Conservation (phyloP, 2,329 filamentous ascomycete genomes). For the Neofusicoccum cordaticola region DNA sequence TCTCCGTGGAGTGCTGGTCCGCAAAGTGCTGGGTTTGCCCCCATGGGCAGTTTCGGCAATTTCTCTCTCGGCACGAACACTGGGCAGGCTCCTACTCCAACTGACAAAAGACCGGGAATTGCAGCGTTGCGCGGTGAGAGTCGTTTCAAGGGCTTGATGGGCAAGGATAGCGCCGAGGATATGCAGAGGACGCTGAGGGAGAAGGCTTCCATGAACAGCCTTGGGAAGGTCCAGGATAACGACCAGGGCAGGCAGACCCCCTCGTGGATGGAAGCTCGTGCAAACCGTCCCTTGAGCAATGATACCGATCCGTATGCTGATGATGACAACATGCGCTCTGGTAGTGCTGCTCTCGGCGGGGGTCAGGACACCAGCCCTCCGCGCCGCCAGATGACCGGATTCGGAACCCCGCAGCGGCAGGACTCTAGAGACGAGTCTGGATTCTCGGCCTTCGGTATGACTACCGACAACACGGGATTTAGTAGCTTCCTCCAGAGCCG, state of each 20-base stretch:
- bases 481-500: slow-evolving; percentile 55
- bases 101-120: slow-evolving; percentile 69
- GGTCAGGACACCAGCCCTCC: slow-evolving; percentile 66
- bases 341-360: slow-evolving; percentile 71
- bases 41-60: slow-evolving; percentile 84
- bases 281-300: slow-evolving; percentile 51
- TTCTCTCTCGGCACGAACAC: slow-evolving; percentile 66
- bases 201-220: slow-evolving; percentile 52
- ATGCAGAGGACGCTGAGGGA: slow-evolving; percentile 51
- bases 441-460: slow-evolving; percentile 61
- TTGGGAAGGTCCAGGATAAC: slow-evolving; percentile 54
- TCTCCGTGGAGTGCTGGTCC: slow-evolving; percentile 61
- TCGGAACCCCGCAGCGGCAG: slow-evolving; percentile 43
- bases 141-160: slow-evolving; percentile 79
- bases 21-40: slow-evolving; percentile 62
- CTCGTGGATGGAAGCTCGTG: slow-evolving; percentile 50
- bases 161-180: slow-evolving; percentile 72
- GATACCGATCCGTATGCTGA: slow-evolving; percentile 69
- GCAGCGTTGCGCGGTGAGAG: slow-evolving; percentile 72
- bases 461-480: slow-evolving; percentile 55
- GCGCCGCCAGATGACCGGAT: slow-evolving; percentile 44
- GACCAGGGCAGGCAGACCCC: slow-evolving; percentile 48
- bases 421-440: slow-evolving; percentile 57
- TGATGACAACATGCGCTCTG: slow-evolving; percentile 63
- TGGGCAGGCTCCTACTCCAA: slow-evolving; percentile 52